Evolutionary conservation across 1,139 yeast species (phyloP).

Genomic region (Hemisphaericaspora xylanilytica): DNA sequence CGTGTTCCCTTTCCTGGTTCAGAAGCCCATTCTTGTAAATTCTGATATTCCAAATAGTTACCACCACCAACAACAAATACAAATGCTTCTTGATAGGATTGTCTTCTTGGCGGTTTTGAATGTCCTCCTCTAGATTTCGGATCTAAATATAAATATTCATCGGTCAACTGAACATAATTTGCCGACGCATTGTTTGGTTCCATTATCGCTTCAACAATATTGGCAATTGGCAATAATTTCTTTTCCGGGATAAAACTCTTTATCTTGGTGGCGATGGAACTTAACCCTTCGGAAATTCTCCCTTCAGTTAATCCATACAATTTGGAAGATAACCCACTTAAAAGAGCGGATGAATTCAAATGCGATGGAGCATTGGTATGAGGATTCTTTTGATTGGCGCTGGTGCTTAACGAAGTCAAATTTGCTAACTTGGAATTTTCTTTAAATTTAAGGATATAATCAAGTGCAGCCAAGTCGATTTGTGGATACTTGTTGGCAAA

Average conservation of each 20-base stretch:
- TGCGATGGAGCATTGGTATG: conserved; percentile 19
- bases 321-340: conserved; percentile 74
- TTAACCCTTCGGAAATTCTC: conserved; percentile 70
- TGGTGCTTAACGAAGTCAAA: conserved; percentile 26
- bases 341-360: conserved; percentile 55
- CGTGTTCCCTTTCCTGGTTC: conserved; percentile 41
- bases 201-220: conserved; percentile 86
- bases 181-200: conserved; percentile 69
- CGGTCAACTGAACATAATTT: conserved; percentile 67
- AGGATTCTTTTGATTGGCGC: conserved; percentile 13
- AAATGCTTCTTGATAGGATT: conserved; percentile 72
- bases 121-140: conserved; percentile 90
- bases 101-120: conserved; percentile 84
- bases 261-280: conserved; percentile 83
- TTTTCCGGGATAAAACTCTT: conserved; percentile 85
- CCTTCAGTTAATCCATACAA: conserved; percentile 87
- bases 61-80: conserved; percentile 98
- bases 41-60: conserved; percentile 88
- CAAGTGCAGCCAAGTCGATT: conserved; percentile 62
- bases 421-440: conserved; percentile 70
- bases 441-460: conserved; percentile 75
- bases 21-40: conserved; percentile 78
- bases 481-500: conserved; percentile 54
- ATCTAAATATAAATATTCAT: conserved; percentile 86
- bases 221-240: conserved; percentile 84